Conservation (phyloP, 2,329 filamentous ascomycete genomes). For the Dichotomopilus funicola region DNA sequence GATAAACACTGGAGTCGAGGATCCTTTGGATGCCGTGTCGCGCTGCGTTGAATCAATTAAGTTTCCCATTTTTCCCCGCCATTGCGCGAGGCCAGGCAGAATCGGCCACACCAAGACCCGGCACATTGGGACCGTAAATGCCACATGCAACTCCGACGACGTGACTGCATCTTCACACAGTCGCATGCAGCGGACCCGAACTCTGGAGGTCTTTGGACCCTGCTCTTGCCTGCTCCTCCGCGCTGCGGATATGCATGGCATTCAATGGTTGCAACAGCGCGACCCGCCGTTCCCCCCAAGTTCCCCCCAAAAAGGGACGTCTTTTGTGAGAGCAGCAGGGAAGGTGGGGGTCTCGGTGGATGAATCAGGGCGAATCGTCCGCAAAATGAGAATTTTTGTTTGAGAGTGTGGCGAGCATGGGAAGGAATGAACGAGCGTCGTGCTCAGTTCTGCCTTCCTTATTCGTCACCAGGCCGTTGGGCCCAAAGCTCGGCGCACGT, state of each 20-base stretch:
- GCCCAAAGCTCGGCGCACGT: background rate
- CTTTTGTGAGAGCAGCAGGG: background rate
- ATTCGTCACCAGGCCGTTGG: background rate
- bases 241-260: background rate
- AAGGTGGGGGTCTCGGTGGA: constrained; percentile 12
- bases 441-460: background rate
- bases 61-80: background rate
- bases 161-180: background rate
- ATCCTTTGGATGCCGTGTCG: background rate
- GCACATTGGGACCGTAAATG: too few species aligned
- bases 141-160: background rate
- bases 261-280: background rate
- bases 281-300: background rate
- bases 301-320: background rate
- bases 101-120: too few species aligned
- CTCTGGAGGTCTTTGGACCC: background rate
- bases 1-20: too few species aligned
- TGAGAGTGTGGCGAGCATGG: background rate
- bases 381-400: background rate
- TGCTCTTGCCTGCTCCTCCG: background rate
- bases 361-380: background rate
- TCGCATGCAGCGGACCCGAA: background rate
- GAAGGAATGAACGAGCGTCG: background rate
- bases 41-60: background rate
- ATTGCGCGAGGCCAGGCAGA: too few species aligned